These are phyloP conservation scores for Dictyostelium intermedium DNA, from an alignment of 78 protist genomes.

Conservation along the genomic window DNA sequence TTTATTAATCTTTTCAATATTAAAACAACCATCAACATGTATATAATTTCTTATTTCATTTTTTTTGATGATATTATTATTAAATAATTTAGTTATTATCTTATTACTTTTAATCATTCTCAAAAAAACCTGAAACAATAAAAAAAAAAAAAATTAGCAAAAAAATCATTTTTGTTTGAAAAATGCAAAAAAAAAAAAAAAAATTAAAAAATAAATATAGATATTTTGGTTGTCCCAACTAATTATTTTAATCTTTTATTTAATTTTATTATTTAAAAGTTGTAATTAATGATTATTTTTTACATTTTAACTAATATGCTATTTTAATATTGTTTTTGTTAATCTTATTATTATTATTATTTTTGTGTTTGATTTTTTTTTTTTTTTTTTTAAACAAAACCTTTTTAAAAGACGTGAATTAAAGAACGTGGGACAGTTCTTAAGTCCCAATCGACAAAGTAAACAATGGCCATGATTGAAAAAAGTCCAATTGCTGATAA, in stretches of 20 bases:
- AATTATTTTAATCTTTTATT: not conserved
- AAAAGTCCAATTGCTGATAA: slow-evolving; percentile 51
- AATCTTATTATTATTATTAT: not conserved
- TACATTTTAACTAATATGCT: not conserved
- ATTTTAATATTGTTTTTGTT: not conserved
- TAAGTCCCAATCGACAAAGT: slow-evolving; percentile 66
- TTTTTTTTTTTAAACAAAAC: too few species aligned
- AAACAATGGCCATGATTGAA: slow-evolving; percentile 49
- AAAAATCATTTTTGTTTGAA: too few species aligned
- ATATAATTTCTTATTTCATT: not conserved
- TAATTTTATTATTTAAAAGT: not conserved
- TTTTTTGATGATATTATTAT: not conserved
- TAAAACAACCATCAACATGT: slow-evolving; percentile 1
- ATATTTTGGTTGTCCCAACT: not conserved
- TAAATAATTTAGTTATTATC: not conserved
- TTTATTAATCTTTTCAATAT: not conserved
- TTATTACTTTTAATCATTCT: not conserved
- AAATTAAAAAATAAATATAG: not conserved
- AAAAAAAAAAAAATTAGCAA: too few species aligned
- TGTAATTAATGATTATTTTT: not conserved
- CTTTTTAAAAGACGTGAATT: slow-evolving; percentile 41
- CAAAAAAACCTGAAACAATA: too few species aligned
- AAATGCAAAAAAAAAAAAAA: too few species aligned
- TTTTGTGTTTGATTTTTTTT: not conserved
- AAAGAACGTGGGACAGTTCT: slow-evolving; percentile 45